Conservation (phyloP, 73 alveolate species). For the Paramecium bursaria region DNA sequence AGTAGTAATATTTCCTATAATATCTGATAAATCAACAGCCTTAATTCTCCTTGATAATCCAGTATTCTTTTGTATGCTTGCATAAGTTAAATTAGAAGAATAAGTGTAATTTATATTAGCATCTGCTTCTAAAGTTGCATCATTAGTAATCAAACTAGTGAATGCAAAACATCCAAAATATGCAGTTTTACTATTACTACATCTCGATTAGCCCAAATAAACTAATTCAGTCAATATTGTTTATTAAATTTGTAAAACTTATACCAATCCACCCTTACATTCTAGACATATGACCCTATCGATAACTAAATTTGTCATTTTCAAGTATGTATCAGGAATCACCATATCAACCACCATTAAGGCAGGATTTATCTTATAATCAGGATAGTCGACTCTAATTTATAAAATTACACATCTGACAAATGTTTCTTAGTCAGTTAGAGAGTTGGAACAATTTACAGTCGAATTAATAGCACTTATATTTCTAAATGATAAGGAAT, state of each 20-base stretch:
- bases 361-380: conserved; percentile 33
- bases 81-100: neutral
- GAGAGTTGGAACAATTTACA: neutral
- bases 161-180: conserved; percentile 44
- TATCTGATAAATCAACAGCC: neutral
- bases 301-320: neutral
- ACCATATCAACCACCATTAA: conserved; percentile 39
- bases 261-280: conserved; percentile 27
- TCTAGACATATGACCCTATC: conserved; percentile 34
- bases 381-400: conserved; percentile 20
- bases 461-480: conserved; percentile 9
- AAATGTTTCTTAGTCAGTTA: neutral
- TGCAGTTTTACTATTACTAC: neutral
- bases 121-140: neutral
- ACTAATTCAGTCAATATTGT: conserved; percentile 12
- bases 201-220: neutral
- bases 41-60: conserved; percentile 19
- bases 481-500: conserved; percentile 9
- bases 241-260: conserved; percentile 14
- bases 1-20: too few relatives aligned
- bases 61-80: neutral
- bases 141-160: neutral
- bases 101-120: neutral
- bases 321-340: neutral
- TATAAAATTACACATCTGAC: neutral